These are phyloP conservation scores for Glaciozyma martinii DNA, from an alignment of 768 basidiomycete species.

Conservation along the genomic window DNA sequence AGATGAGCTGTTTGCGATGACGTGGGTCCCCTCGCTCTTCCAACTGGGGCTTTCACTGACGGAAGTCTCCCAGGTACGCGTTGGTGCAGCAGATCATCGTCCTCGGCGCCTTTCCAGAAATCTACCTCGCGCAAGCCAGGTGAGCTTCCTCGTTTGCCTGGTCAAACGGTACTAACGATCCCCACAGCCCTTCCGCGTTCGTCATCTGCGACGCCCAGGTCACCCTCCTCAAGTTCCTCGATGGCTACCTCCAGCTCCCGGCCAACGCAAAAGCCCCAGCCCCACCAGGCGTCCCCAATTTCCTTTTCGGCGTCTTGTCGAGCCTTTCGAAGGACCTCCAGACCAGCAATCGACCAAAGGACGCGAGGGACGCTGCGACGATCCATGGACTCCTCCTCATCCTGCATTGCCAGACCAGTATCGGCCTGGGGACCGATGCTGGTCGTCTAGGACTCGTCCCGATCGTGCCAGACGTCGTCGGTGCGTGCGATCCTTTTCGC, in stretches of 20 bases:
- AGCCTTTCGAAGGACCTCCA: slow-evolving; percentile 1
- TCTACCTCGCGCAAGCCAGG: slow-evolving; percentile 7
- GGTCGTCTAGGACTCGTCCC: background rate
- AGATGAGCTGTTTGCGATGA: background rate
- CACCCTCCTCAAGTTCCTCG: slow-evolving; percentile 28
- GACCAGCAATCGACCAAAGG: background rate
- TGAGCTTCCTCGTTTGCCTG: background rate
- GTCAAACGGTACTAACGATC: background rate
- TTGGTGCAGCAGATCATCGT: slow-evolving; percentile 19
- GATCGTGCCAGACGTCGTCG: background rate
- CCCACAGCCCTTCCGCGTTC: slow-evolving; percentile 14
- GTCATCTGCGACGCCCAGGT: slow-evolving; percentile 9
- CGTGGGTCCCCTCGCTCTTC: background rate
- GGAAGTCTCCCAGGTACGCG: slow-evolving; percentile 6
- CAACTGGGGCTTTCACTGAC: background rate
- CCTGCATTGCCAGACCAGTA: slow-evolving; percentile 12
- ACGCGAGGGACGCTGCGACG: slow-evolving; percentile 10
- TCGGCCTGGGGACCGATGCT: slow-evolving; percentile 3
- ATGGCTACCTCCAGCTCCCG: slow-evolving; percentile 17
- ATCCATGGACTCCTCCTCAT: slow-evolving; percentile 21
- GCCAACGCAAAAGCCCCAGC: background rate
- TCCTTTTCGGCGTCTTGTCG: slow-evolving; percentile 8
- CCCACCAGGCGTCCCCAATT: background rate
- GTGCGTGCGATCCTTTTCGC: background rate
- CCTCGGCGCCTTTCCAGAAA: background rate